Evolutionary conservation across 148 eudicot genomes (phyloP).

Genomic region (Rhododendron henanense): DNA sequence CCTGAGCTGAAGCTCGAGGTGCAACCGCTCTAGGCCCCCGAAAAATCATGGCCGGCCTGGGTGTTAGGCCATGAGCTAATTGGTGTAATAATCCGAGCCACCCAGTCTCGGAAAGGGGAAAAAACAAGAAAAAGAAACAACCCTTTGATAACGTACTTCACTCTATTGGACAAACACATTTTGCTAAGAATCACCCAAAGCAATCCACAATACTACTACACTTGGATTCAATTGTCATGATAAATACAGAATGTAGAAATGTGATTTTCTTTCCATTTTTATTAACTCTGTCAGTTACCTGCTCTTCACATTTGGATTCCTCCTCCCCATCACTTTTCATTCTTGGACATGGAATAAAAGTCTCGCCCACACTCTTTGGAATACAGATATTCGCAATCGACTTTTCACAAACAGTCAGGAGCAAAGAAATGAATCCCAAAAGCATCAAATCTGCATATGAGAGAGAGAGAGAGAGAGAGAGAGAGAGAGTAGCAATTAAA

Average conservation of each 20-base stretch:
- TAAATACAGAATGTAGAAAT: too few species aligned
- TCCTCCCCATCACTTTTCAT: constrained; percentile 17
- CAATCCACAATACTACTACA: background rate
- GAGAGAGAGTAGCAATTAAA: too few species aligned
- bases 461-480: too few species aligned
- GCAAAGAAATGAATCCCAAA: constrained; percentile 43
- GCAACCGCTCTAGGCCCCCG: too few species aligned
- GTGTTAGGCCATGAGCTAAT: too few species aligned
- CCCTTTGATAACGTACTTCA: background rate
- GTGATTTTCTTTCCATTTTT: background rate
- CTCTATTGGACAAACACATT: background rate
- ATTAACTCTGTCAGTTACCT: constrained; percentile 12
- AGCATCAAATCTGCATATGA: constrained; percentile 34
- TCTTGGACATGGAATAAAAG: constrained; percentile 37
- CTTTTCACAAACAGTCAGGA: constrained; percentile 24
- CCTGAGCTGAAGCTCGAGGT: accelerated
- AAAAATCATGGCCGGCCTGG: too few species aligned
- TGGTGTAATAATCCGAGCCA: too few species aligned
- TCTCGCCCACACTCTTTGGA: constrained; percentile 15
- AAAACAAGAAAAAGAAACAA: background rate
- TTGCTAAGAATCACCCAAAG: background rate
- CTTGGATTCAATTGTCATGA: background rate
- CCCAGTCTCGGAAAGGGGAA: background rate
- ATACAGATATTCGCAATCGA: constrained; percentile 36
- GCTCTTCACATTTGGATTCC: constrained; percentile 31